phyloP scores from a whole-genome alignment of 2,329 filamentous ascomycete genomes.

The Xylariales sp. region DNA sequence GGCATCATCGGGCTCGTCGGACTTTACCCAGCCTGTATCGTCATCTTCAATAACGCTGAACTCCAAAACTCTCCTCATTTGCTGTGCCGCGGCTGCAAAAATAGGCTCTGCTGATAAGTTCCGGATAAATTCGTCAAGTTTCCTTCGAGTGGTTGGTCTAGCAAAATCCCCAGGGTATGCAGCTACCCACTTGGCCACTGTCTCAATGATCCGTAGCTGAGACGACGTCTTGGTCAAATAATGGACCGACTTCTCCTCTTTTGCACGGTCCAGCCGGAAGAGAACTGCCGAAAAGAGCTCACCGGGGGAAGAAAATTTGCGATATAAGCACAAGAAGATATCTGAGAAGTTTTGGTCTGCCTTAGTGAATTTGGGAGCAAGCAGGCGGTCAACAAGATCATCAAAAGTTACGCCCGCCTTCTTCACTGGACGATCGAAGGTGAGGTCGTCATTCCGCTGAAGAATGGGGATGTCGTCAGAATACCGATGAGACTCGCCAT shows the following conservation, averaged over 20 bases:
- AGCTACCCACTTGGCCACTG: conserved; percentile 84
- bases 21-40: conserved; percentile 87
- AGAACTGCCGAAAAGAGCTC: conserved; percentile 76
- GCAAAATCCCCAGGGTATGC: conserved; percentile 93
- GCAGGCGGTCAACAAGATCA: conserved; percentile 80
- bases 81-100: conserved; percentile 78
- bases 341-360: conserved; percentile 85
- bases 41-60: conserved; percentile 75
- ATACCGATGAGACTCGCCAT: conserved; percentile 60
- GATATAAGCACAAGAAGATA: conserved; percentile 88
- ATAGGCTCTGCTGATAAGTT: conserved; percentile 73
- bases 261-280: conserved; percentile 66
- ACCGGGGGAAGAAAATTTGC: conserved; percentile 83
- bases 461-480: conserved; percentile 65
- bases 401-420: conserved; percentile 54
- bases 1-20: conserved; percentile 52
- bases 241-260: conserved; percentile 60
- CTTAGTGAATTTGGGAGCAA: conserved; percentile 77
- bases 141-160: conserved; percentile 65
- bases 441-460: conserved; percentile 61
- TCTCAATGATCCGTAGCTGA: conserved; percentile 78
- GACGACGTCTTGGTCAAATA: conserved; percentile 74
- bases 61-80: conserved; percentile 78
- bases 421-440: conserved; percentile 49
- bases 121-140: conserved; percentile 70